Percentiles rank a stretch among this genome's conserved stretches.
phyloP scores from a whole-genome alignment of 768 basidiomycete species.

The Termitomyces bulborhizus region DNA sequence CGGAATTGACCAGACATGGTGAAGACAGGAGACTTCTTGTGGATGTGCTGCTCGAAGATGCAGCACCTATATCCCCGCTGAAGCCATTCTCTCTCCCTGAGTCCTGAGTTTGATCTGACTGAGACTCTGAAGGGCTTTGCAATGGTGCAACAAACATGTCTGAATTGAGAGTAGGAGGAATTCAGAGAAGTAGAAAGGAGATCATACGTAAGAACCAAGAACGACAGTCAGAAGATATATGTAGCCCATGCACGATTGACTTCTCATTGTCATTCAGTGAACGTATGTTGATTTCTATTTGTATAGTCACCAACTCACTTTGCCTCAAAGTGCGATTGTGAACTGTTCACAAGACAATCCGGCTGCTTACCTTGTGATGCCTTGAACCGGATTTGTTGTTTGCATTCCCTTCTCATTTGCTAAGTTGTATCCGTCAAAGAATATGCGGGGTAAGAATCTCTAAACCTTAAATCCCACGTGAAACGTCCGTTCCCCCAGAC shows the following conservation, averaged over 20 bases:
- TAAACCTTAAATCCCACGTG: constrained; percentile 1
- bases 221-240: neutral
- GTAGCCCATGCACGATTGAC: neutral
- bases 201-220: neutral
- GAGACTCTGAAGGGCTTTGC: neutral
- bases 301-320: neutral
- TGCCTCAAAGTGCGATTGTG: neutral
- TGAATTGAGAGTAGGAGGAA: neutral
- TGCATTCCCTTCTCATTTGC: neutral
- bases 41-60: neutral
- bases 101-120: neutral
- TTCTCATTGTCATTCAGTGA: neutral
- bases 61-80: neutral
- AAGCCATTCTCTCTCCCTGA: neutral
- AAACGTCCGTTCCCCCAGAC: constrained; percentile 4
- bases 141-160: neutral
- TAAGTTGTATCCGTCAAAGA: neutral
- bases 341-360: neutral
- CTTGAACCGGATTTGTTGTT: neutral
- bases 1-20: neutral
- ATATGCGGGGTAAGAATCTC: constrained; percentile 6
- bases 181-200: neutral
- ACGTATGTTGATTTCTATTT: constrained; percentile 15
- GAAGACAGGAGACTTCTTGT: neutral
- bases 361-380: constrained; percentile 1